phyloP scores from a whole-genome alignment of 139 green algal species.

The Nannochloris sp. region DNA sequence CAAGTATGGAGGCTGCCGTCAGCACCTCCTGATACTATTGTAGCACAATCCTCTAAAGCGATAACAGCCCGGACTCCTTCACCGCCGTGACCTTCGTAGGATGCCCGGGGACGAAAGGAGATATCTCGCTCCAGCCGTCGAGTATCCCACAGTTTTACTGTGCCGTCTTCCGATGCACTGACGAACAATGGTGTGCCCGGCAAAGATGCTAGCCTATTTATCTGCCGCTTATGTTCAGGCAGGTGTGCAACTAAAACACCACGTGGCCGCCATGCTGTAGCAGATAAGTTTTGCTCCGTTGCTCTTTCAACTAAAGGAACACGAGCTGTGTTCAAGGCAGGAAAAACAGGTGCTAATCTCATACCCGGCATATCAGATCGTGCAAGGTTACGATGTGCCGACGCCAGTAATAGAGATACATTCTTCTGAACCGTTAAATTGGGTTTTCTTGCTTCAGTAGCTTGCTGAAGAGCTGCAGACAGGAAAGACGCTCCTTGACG shows the following conservation, averaged over 20 bases:
- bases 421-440: too few relatives aligned
- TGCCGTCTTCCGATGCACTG: constrained; percentile 72
- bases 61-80: constrained; percentile 38
- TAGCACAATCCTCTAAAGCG: constrained; percentile 46
- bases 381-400: constrained; percentile 10
- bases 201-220: constrained; percentile 67
- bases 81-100: constrained; percentile 62
- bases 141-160: constrained; percentile 89
- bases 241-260: constrained; percentile 87
- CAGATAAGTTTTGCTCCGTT: neutral
- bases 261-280: constrained; percentile 63
- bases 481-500: constrained; percentile 18
- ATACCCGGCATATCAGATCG: too few relatives aligned
- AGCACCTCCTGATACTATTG: constrained; percentile 49
- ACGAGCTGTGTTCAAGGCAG: too few relatives aligned
- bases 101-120: constrained; percentile 72
- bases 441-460: neutral
- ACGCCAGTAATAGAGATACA: constrained; percentile 2
- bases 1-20: constrained; percentile 77
- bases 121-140: constrained; percentile 79
- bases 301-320: neutral
- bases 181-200: constrained; percentile 66
- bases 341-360: too few relatives aligned
- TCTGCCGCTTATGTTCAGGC: constrained; percentile 68
- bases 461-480: constrained; percentile 23